A percentile compares a stretch with the other conserved stretches of the same genome.
These are phyloP conservation scores for Caloboletus firmus DNA, from an alignment of 1,284 basidiomycete species.

Conservation along the genomic window DNA sequence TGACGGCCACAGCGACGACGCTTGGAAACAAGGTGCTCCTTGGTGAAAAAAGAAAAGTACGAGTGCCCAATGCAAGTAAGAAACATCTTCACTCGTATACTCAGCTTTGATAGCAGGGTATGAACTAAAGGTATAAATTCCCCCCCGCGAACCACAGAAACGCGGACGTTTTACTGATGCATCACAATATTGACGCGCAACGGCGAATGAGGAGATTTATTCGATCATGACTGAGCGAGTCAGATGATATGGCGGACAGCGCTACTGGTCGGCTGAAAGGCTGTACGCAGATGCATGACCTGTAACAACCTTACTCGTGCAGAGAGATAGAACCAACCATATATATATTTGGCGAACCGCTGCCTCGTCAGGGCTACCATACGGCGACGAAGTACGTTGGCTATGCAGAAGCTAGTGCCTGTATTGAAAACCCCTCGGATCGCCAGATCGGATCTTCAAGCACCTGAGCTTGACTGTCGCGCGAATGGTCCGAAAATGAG, in stretches of 20 bases:
- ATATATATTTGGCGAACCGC: not conserved
- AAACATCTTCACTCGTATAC: not conserved
- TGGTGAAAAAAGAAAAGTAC: not conserved
- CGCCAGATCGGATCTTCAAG: not conserved
- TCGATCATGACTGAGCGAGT: too few species aligned
- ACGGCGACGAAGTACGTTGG: not conserved
- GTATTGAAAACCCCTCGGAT: not conserved
- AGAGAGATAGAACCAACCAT: not conserved
- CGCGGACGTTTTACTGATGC: not conserved
- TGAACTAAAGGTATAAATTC: too few species aligned
- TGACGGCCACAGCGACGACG: not conserved
- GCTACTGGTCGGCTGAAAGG: too few species aligned
- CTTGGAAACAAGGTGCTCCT: not conserved
- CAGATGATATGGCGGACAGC: too few species aligned
- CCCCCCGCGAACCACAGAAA: not conserved
- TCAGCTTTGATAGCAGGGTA: not conserved
- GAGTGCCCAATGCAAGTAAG: not conserved
- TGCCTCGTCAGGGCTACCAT: not conserved
- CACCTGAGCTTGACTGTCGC: not conserved
- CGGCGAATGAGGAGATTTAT: not conserved
- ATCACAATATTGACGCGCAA: not conserved
- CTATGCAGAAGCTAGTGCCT: not conserved
- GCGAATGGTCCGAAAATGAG: not conserved
- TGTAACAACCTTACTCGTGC: too few species aligned
- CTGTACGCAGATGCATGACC: too few species aligned